Base-by-base conservation (phyloP, 768 basidiomycete species). In the Xerocomellus chrysenteron region DNA sequence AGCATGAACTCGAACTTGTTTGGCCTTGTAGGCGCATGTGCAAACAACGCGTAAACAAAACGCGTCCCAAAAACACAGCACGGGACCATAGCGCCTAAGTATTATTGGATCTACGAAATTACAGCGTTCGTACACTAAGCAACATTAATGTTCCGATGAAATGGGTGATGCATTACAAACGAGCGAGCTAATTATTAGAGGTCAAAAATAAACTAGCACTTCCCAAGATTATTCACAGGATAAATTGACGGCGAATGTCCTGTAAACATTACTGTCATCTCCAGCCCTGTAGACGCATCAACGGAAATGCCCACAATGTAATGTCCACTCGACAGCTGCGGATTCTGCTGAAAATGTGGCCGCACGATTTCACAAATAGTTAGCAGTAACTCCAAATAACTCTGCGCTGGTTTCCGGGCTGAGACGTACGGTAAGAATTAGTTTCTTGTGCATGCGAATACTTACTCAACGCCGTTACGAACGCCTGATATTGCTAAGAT, bases 321-420 rank as follows among this genome's bases (percentile, higher is more conserved):
- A 63, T 90, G 88, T 9, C 88, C 88, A 58, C 85, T 87, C 8
- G 86, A 86, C 13, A 91, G 66, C 67, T 90, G 89, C 4, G 87
- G 85, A 58, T 80, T 86, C 77, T 91, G 88, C 61, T 79, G 82
- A 66, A 80, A 91, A 56, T 81, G 75, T 21, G 81, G 80, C 48
- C 78, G 73, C 26, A 90, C 67, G 56, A 89, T 82, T 21, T 72
- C 70, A 81, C 88, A 80, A 36, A 90, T 57, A 33, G 80, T 80
- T 35, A 65, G 69, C 36, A 92, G 71, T 13, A 92, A 67, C 50
- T 86, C 82, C 56, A 83, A 78, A 58, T 91, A 90, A 9, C 83
- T 81, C 67, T 88, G 88, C 30, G 74, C 65, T 0, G 84, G 85
- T 33, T 81, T 82, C 48, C 69, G 67, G 30, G 68, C 79, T 80